Evolutionary conservation across 305 asterid genomes (phyloP), one percentile per base, ranked within the genome.

Genomic region (Solanum hybrid): DNA sequence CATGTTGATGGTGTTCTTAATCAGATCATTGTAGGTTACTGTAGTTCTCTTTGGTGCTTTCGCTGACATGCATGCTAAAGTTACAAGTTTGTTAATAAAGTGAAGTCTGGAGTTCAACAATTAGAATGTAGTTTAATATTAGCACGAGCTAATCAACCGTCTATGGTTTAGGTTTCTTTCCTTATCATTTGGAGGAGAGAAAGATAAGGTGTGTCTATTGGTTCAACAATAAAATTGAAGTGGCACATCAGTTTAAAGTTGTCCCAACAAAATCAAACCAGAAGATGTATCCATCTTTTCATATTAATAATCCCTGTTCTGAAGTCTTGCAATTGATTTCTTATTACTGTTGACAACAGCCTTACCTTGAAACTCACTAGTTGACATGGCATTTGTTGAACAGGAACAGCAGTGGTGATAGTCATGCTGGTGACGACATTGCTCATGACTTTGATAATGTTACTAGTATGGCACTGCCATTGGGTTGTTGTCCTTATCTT

Each of bases 401-500:
- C 96, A 97, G 99, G 99, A 86, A 97, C 99, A 1, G 99, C 99
- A 1, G 99, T 97, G 2, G 99, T 96, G 89, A 88, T 97, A 22
- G 99, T 97, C 90, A 97, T 97, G 99, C 95, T 97, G 40, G 99
- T 92, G 40, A 97, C 99, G 26, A 97, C 99, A 29, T 93, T 96
- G 88, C 98, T 97, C 88, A 97, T 97, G 99, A 95, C 94, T 7
- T 93, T 96, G 29, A 95, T 97, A 90, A 97, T 97, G 99, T 72
- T 97, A 26, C 93, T 97, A 10, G 99, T 96, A 8, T 97, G 99
- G 99, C 99, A 92, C 93, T 96, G 99, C 91, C 98, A 95, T 81
- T 97, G 99, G 99, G 82, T 92, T 88, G 93, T 95, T 31, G 99
- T 96, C 87, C 75, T 97, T 31, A 82, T 96, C 51, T 96, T 97